Conservation (phyloP, 495 filamentous ascomycete genomes). For the Pyrenula aspistea region DNA sequence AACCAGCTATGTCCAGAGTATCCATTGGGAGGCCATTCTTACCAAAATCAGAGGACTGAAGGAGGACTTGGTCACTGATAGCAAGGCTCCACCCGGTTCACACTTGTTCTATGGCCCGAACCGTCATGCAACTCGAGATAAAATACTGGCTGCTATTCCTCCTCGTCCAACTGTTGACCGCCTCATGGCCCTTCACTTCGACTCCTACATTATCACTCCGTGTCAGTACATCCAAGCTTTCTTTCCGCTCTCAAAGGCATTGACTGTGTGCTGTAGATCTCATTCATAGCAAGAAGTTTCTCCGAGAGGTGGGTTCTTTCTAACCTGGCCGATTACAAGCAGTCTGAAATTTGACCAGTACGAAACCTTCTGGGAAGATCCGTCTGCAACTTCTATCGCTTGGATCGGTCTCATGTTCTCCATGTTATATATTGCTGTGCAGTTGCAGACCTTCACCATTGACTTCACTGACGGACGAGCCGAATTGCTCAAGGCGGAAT, state of each 20-base stretch:
- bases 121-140: constrained; percentile 13
- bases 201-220: constrained; percentile 10
- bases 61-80: constrained; percentile 6
- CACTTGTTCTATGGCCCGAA: constrained; percentile 22
- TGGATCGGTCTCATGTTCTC: constrained; percentile 22
- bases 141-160: constrained; percentile 24
- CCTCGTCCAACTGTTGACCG: constrained; percentile 19
- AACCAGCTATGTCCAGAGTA: no score
- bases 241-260: constrained; percentile 1
- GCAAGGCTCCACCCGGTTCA: constrained; percentile 8
- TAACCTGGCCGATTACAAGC: not conserved
- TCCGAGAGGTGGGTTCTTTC: constrained; percentile 1
- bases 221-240: constrained; percentile 3
- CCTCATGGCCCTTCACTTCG: constrained; percentile 13
- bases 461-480: no score
- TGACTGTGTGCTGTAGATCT: constrained; percentile 1
- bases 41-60: no score
- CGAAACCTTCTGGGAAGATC: constrained; percentile 21
- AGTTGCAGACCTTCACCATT: no score
- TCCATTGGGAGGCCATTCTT: no score
- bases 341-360: constrained; percentile 8
- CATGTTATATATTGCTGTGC: constrained; percentile 17
- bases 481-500: not conserved
- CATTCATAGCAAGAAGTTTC: constrained; percentile 11
- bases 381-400: constrained; percentile 5